Evolutionary conservation across 345 rosid species (phyloP).

Genomic region (Excoecaria agallocha): DNA sequence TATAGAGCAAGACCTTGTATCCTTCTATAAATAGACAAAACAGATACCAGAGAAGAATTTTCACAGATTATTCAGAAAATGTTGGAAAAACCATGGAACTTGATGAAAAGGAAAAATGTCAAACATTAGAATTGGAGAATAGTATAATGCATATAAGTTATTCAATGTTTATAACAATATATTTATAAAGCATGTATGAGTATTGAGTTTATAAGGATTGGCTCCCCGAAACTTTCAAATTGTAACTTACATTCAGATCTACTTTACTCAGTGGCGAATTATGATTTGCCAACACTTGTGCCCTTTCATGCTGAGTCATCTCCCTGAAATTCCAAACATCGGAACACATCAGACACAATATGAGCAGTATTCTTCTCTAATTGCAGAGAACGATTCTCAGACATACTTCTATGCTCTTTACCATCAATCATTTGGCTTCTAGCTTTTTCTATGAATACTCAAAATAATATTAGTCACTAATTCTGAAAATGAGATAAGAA

Average conservation of each 20-base stretch:
- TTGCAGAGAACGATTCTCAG: not conserved
- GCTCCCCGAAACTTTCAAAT: not conserved
- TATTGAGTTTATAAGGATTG: not conserved
- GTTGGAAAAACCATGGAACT: no score
- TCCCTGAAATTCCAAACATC: slow-evolving; percentile 55
- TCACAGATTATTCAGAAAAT: not conserved
- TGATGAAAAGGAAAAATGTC: not conserved
- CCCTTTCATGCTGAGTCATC: slow-evolving; percentile 57
- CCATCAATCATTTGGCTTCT: slow-evolving; percentile 1
- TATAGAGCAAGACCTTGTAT: slow-evolving; percentile 1
- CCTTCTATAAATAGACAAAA: not conserved
- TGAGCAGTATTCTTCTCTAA: not conserved
- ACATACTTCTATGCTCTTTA: not conserved
- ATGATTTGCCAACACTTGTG: slow-evolving; percentile 51
- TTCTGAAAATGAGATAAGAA: not conserved
- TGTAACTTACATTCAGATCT: slow-evolving; percentile 66
- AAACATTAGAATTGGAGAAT: not conserved
- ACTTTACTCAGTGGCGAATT: slow-evolving; percentile 66
- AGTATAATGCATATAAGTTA: not conserved
- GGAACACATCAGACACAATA: slow-evolving; percentile 15
- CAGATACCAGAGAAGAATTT: not conserved
- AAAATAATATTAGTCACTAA: not conserved
- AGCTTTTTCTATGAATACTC: slow-evolving; percentile 6
- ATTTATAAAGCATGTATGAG: not conserved
- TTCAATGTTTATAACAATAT: not conserved